These are phyloP conservation scores for Oldenlandia corymbosa DNA, from an alignment of 257 asterid genomes.

Conservation along the genomic window DNA sequence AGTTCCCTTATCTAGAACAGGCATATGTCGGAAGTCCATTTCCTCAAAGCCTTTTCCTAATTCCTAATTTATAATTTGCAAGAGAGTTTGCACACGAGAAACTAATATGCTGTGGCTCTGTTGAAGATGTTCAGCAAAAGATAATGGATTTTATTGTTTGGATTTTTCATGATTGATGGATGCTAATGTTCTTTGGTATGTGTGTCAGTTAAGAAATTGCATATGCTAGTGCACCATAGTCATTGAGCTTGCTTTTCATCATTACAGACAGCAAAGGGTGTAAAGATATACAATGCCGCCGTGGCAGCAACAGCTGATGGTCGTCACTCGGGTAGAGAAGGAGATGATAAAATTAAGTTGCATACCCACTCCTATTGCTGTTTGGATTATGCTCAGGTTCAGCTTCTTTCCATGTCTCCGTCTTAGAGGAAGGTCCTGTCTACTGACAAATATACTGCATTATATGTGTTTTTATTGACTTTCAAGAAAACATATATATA, in stretches of 20 bases:
- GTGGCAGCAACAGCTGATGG: slow-evolving; percentile 62
- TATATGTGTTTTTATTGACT: no score
- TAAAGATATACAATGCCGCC: slow-evolving; percentile 74
- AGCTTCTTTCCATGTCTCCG: slow-evolving; percentile 2
- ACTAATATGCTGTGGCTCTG: neutral
- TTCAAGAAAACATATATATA: no score
- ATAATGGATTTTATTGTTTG: neutral
- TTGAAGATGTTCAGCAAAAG: neutral
- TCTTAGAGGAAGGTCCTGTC: neutral
- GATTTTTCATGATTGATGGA: neutral
- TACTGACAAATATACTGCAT: no score
- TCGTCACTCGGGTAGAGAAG: slow-evolving; percentile 60
- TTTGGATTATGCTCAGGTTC: slow-evolving; percentile 87
- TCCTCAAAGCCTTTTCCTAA: neutral
- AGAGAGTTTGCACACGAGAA: neutral
- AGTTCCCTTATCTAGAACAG: neutral
- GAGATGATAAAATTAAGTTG: slow-evolving; percentile 78
- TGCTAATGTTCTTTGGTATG: neutral
- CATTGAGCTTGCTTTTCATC: neutral
- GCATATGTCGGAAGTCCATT: neutral
- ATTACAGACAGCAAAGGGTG: slow-evolving; percentile 75
- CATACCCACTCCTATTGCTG: slow-evolving; percentile 93
- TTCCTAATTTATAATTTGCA: no score
- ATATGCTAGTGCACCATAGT: neutral
- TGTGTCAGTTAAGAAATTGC: neutral